Percentiles rank a stretch among this genome's conserved stretches.
Evolutionary conservation across 75 land plant genomes (phyloP).

Genomic region (Ceratopteris richardii): DNA sequence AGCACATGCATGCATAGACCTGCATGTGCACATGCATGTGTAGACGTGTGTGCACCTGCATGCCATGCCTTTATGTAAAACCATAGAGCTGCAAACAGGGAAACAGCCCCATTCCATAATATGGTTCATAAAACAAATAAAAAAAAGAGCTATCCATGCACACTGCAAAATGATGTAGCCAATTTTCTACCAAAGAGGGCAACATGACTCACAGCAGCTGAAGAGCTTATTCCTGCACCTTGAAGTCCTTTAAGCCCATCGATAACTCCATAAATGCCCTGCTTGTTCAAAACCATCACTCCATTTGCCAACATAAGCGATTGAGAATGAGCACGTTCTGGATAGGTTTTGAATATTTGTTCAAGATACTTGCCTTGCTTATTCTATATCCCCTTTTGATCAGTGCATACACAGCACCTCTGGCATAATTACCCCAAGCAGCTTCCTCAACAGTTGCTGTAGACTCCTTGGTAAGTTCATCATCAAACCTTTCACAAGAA

Average conservation of each 20-base stretch:
- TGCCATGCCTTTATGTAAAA: no score
- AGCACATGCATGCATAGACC: no score
- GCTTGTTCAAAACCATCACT: slow-evolving; percentile 8
- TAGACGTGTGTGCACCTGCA: no score
- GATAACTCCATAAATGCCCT: slow-evolving; percentile 79
- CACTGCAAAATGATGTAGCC: no score
- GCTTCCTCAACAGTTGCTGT: slow-evolving; percentile 22
- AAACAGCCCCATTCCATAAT: no score
- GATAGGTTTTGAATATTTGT: neutral
- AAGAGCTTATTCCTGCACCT: slow-evolving; percentile 97
- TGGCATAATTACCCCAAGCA: slow-evolving; percentile 76
- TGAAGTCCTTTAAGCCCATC: slow-evolving; percentile 79
- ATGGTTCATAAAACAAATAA: neutral
- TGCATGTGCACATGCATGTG: no score
- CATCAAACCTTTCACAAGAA: neutral
- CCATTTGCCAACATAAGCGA: no score
- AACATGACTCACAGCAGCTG: slow-evolving; percentile 78
- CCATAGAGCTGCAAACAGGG: no score
- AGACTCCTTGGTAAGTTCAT: neutral
- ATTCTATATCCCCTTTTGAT: slow-evolving; percentile 37
- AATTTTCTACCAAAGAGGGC: no score
- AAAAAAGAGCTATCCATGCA: no score
- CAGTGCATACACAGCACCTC: slow-evolving; percentile 83
- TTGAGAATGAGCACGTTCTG: no score
- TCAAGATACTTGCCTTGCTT: slow-evolving; percentile 31